Evolutionary conservation across 352 stramenopile genomes (phyloP).

Genomic region (Pythium vanterpoolii): DNA sequence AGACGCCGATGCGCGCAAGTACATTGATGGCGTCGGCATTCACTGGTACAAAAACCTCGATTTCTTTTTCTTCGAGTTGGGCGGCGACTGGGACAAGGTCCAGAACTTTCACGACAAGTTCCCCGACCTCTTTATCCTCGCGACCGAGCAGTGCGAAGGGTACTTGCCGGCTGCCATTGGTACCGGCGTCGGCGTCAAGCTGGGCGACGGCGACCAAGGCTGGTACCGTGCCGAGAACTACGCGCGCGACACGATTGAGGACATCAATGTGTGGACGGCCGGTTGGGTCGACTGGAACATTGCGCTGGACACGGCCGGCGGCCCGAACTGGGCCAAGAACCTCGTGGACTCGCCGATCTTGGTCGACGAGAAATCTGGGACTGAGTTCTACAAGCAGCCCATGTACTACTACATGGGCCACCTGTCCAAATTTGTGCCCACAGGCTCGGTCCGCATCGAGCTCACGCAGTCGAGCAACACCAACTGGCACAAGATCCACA

Average conservation of each 20-base stretch:
- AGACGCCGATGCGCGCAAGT: slow-evolving; percentile 54
- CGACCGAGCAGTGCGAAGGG: slow-evolving; percentile 72
- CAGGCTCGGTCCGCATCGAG: slow-evolving; percentile 25
- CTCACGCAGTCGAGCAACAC: slow-evolving; percentile 24
- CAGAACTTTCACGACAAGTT: slow-evolving; percentile 49
- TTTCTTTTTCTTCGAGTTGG: slow-evolving; percentile 28
- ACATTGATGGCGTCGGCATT: slow-evolving; percentile 78
- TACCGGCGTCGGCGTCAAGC: slow-evolving; percentile 45
- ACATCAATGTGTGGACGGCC: slow-evolving; percentile 69
- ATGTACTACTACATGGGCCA: slow-evolving; percentile 84
- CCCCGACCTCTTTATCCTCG: slow-evolving; percentile 76
- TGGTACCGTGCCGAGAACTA: slow-evolving; percentile 80
- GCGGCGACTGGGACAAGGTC: slow-evolving; percentile 45
- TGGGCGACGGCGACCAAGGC: slow-evolving; percentile 34
- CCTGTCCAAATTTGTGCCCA: slow-evolving; percentile 67
- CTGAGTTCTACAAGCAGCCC: slow-evolving; percentile 79
- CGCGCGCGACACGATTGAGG: slow-evolving; percentile 84
- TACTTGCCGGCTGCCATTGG: slow-evolving; percentile 47
- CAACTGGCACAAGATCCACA: slow-evolving; percentile 32
- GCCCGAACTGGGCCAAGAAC: slow-evolving; percentile 76
- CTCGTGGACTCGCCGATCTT: slow-evolving; percentile 73
- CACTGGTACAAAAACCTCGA: slow-evolving; percentile 86
- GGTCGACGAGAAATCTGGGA: slow-evolving; percentile 46
- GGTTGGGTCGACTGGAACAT: slow-evolving; percentile 91
- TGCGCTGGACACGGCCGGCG: slow-evolving; percentile 60